These are phyloP conservation scores for Marsdenia floribunda DNA, from an alignment of 257 asterid genomes.

Conservation along the genomic window DNA sequence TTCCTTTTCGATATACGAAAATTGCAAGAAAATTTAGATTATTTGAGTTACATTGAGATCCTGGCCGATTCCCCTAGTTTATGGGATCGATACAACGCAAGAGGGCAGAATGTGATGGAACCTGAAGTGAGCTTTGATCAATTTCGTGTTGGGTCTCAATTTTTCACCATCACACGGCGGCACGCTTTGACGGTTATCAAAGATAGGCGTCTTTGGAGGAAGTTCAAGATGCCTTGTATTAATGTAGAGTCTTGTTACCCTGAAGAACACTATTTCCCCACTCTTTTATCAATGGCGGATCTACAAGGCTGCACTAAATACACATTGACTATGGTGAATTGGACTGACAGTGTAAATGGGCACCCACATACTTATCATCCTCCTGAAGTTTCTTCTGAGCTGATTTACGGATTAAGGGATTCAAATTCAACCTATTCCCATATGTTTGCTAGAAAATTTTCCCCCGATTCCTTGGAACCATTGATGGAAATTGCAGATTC, in stretches of 20 bases:
- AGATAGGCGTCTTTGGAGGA: conserved; percentile 82
- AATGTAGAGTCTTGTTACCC: conserved; percentile 81
- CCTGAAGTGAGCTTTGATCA: conserved; percentile 69
- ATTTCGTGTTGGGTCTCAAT: conserved; percentile 80
- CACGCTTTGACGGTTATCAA: conserved; percentile 70
- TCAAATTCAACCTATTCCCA: conserved; percentile 53
- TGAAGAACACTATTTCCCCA: conserved; percentile 92
- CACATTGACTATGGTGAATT: conserved; percentile 80
- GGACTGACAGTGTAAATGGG: conserved; percentile 73
- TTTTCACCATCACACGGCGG: conserved; percentile 57
- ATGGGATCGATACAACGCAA: conserved; percentile 64
- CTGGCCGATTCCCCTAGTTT: conserved; percentile 36
- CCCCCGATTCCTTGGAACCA: conserved; percentile 66
- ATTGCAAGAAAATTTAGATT: conserved; percentile 42
- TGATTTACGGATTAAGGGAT: conserved; percentile 61
- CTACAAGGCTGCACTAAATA: conserved; percentile 48
- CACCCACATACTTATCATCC: conserved; percentile 87
- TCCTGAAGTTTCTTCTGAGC: conserved; percentile 50
- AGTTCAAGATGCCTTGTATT: conserved; percentile 66
- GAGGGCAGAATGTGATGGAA: conserved; percentile 67
- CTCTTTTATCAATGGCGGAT: conserved; percentile 74
- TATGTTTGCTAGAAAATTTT: conserved; percentile 81
- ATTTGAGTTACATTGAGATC: conserved; percentile 65
- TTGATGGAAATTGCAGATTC: conserved; percentile 71
- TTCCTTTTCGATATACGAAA: conserved; percentile 56